Percentiles rank a stretch among this genome's conserved stretches.
phyloP scores from a whole-genome alignment of 2,329 filamentous ascomycete species.

The Aphanocladium album region DNA sequence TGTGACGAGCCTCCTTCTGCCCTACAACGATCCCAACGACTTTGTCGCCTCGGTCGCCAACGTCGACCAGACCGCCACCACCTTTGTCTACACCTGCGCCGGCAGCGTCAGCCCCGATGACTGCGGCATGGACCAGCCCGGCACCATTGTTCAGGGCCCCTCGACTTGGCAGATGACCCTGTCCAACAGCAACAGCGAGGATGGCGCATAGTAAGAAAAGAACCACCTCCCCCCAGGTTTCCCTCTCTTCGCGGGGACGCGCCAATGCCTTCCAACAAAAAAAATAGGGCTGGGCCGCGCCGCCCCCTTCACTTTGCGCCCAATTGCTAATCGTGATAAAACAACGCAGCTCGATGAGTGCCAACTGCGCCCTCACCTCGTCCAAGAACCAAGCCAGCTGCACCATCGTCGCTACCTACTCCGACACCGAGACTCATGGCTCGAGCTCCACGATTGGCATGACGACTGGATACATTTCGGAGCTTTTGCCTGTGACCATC shows the following conservation, averaged over 20 bases:
- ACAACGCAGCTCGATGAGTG: neutral
- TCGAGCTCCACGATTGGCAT: conserved; percentile 6
- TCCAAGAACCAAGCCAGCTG: conserved; percentile 22
- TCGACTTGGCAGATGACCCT: conserved; percentile 22
- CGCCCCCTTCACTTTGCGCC: no score
- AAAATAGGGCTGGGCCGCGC: no score
- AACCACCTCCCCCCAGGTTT: conserved; percentile 15
- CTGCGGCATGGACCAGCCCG: conserved; percentile 21
- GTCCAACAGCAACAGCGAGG: conserved; percentile 7
- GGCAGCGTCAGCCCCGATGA: conserved; percentile 16
- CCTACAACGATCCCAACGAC: conserved; percentile 18
- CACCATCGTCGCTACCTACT: conserved; percentile 12
- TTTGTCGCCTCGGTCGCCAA: conserved; percentile 27
- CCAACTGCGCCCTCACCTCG: conserved; percentile 23
- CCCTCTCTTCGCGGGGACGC: neutral
- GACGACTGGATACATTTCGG: conserved; percentile 18
- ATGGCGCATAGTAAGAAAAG: conserved; percentile 18
- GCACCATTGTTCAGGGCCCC: conserved; percentile 25
- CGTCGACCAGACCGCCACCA: conserved; percentile 25
- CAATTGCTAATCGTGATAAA: no score
- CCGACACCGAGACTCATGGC: neutral
- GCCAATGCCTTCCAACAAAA: no score
- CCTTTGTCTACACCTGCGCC: conserved; percentile 25
- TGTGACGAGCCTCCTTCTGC: conserved; percentile 24
- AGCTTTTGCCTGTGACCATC: conserved; percentile 29